Base-by-base conservation (phyloP, 208 protist genomes). In the Crithidia expoeki region DNA sequence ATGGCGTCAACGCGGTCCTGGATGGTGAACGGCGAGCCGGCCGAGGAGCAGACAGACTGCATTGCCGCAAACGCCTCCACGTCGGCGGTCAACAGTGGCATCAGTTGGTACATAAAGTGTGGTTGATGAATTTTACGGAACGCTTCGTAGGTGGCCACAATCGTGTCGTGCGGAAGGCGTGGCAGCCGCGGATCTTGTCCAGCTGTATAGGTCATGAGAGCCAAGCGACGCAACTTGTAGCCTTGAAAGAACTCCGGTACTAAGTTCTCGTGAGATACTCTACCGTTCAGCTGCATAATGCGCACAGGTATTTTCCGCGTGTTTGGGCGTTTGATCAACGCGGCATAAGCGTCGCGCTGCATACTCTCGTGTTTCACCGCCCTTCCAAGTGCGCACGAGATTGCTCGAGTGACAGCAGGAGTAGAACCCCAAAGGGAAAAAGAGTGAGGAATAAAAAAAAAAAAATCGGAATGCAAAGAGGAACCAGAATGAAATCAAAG, bases 261-360 rank as follows among this genome's bases (percentile, higher is more conserved):
- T 6, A 95, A 16, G 49, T 86, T 81, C 59, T 96, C 92, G 28
- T 77, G 74, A 0, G 76, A 88, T 9, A 94, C 72, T 6, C 69
- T 60, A 21, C 89, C 92, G 53, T 84, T 86, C 12, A 91, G 40
- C 68, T 94, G 89, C 40, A 93, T 76, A 40, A 94, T 86, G n/a
- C 82, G 42, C 27, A 93, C 28, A 11, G 83, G 81, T 23, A 90
- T 52, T 58, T 83, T 89, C 16, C 74, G 68, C 62, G 81, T 82
- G 51, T 90, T 76, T 0, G 81, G 71, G 62, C 86, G 85, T 16
- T 59, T 57, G 32, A 92, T 72, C 23, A 96, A 76, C 28, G 81
- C 67, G 12, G 88, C 85, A 65, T 96, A 96, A 27, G 83, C 77
- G 63, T 96, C 92, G 14, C 92, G 81, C 60, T 95, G 89, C 92